A percentile compares a stretch with the other conserved stretches of the same genome.
Evolutionary conservation across 2,329 filamentous ascomycete species (phyloP).

Genomic region (Aspergillus vadensis): DNA sequence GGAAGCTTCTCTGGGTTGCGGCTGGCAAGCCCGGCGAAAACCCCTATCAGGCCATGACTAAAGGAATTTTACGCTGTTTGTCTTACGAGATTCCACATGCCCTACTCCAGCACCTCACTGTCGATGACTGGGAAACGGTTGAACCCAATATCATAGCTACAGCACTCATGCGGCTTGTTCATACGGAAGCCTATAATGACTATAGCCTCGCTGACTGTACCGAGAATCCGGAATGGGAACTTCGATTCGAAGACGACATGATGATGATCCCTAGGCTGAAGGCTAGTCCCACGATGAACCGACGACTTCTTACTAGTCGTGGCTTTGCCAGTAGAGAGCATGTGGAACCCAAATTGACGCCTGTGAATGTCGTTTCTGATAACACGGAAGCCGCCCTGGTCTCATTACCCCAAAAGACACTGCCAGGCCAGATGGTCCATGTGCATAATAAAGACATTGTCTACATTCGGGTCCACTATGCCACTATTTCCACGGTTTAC

Average conservation of each 20-base stretch:
- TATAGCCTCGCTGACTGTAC: not conserved
- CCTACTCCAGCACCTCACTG: constrained; percentile 5
- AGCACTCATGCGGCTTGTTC: constrained; percentile 2
- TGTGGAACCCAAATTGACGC: not conserved
- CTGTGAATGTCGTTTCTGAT: not conserved
- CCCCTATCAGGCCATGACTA: constrained; percentile 1
- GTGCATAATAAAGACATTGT: not conserved
- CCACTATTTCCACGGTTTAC: not conserved
- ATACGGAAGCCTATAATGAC: not conserved
- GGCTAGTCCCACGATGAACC: not conserved
- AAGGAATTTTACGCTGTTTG: constrained; percentile 5
- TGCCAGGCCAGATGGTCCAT: not conserved
- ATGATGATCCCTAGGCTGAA: constrained; percentile 6
- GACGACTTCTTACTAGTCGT: not conserved
- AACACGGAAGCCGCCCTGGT: not conserved
- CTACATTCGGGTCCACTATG: constrained; percentile 5
- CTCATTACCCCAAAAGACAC: not conserved
- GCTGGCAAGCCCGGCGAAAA: not conserved
- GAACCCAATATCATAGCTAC: not conserved
- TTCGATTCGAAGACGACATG: not conserved
- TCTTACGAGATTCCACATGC: not conserved
- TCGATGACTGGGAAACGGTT: not conserved
- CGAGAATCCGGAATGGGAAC: constrained; percentile 3
- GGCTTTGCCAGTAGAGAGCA: not conserved
- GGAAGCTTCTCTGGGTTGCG: constrained; percentile 3